Evolutionary conservation across 2,329 filamentous ascomycete species (phyloP).

Genomic region (Aspergillus floridensis): DNA sequence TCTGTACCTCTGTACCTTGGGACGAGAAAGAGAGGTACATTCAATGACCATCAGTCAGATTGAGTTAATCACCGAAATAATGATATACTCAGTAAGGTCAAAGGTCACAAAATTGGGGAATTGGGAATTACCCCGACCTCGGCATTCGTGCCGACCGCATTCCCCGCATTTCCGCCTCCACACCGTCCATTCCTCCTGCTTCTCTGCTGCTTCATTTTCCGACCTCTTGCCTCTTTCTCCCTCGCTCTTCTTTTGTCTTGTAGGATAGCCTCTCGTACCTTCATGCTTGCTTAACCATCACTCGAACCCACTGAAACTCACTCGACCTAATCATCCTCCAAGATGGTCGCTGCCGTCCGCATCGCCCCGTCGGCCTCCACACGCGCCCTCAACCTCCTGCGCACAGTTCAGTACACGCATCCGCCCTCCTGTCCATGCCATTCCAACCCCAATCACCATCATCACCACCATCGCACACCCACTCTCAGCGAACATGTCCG

Average conservation of each 20-base stretch:
- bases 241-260: neutral
- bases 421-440: slow-evolving; percentile 90
- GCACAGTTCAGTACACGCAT: slow-evolving; percentile 87
- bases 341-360: slow-evolving; percentile 43
- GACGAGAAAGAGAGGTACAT: too few relatives aligned
- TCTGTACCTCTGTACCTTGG: too few relatives aligned
- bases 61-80: too few relatives aligned
- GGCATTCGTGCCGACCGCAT: slow-evolving; percentile 4
- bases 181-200: neutral
- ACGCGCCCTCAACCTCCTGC: slow-evolving; percentile 61
- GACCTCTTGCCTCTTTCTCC: neutral
- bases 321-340: neutral
- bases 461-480: slow-evolving; percentile 66
- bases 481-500: slow-evolving; percentile 55
- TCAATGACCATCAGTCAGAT: too few relatives aligned
- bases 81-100: too few relatives aligned
- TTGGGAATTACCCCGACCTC: neutral
- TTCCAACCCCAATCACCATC: slow-evolving; percentile 78
- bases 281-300: neutral
- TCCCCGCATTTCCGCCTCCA: slow-evolving; percentile 9
- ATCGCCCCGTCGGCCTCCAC: slow-evolving; percentile 48
- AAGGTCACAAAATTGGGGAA: neutral
- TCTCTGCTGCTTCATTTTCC: neutral
- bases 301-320: neutral
- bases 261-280: neutral